These are phyloP conservation scores for Bruguiera parviflora DNA, from an alignment of 345 rosid species.

Conservation along the genomic window DNA sequence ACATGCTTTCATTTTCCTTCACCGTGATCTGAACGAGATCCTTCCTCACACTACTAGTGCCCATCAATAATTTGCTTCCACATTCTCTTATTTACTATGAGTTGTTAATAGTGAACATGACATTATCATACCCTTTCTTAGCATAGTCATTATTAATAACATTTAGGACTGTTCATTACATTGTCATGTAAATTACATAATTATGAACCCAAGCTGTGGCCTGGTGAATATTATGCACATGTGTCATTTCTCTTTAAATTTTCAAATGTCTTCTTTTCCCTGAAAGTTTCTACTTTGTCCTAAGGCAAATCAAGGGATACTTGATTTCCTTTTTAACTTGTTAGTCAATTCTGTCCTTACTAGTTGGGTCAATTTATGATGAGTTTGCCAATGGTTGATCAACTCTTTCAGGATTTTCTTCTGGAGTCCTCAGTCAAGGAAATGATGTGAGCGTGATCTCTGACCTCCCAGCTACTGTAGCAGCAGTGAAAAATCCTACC, in stretches of 20 bases:
- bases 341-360: neutral
- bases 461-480: slow-evolving; percentile 50
- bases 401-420: slow-evolving; percentile 45
- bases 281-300: neutral
- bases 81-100: neutral
- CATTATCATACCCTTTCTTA: neutral
- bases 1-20: too few species aligned
- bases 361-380: neutral
- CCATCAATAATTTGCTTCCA: neutral
- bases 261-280: neutral
- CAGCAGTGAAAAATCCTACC: slow-evolving; percentile 70
- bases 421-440: slow-evolving; percentile 40
- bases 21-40: neutral
- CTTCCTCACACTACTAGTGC: neutral
- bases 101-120: neutral
- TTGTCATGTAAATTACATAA: neutral
- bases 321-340: neutral
- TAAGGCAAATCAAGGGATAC: neutral
- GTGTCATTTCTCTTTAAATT: neutral
- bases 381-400: slow-evolving; percentile 13
- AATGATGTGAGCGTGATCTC: slow-evolving; percentile 44
- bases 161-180: neutral
- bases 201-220: neutral
- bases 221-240: neutral
- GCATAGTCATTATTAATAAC: neutral